A percentile compares a stretch with the other conserved stretches of the same genome.
phyloP scores from a whole-genome alignment of 495 filamentous ascomycete species.

The Penicillium cataractarum region DNA sequence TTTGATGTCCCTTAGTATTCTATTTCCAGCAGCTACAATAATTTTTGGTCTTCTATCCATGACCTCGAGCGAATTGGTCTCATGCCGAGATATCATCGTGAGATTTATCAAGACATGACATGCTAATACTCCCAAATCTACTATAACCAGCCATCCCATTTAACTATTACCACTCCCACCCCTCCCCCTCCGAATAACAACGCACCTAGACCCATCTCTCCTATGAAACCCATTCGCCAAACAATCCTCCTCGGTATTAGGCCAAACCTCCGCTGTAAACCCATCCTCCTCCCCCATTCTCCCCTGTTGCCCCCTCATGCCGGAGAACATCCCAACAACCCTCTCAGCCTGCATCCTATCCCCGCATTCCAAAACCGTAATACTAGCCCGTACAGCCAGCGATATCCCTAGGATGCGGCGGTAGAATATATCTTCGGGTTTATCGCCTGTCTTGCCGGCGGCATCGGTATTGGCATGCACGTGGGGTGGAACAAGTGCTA shows the following conservation, averaged over 20 bases:
- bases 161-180: not conserved
- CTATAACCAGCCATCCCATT: no score
- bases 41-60: no score
- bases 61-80: no score
- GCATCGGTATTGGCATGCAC: conserved; percentile 8
- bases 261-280: conserved; percentile 23
- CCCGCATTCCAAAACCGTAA: conserved; percentile 46
- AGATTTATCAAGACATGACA: no score
- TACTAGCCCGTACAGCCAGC: conserved; percentile 22
- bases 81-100: no score
- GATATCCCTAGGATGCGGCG: conserved; percentile 33
- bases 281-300: not conserved
- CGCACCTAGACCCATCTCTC: conserved; percentile 29
- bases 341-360: conserved; percentile 38
- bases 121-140: no score
- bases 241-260: conserved; percentile 20
- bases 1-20: no score
- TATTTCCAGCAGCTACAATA: no score
- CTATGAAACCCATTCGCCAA: conserved; percentile 26
- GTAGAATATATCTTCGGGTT: conserved; percentile 47
- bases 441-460: not conserved
- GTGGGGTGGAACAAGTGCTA: conserved; percentile 77
- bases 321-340: conserved; percentile 30
- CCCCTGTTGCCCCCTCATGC: not conserved
- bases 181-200: conserved; percentile 22